Base-by-base conservation (phyloP, 2,329 filamentous ascomycete species). In the Colletotrichum spaethianum region DNA sequence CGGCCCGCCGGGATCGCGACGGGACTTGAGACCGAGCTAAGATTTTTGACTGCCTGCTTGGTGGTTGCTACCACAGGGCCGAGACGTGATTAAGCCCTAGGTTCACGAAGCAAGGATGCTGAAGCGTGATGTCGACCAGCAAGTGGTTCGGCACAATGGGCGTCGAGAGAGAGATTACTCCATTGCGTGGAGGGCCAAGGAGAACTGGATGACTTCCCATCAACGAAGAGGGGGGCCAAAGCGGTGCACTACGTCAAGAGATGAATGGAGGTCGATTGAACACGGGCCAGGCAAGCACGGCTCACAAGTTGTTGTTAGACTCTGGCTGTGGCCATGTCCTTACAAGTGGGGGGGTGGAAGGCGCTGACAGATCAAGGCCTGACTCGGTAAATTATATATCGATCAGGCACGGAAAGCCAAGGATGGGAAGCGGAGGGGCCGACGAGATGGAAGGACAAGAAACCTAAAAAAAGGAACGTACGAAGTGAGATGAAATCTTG, bases 401-500 rank as follows among this genome's bases (percentile, higher is more conserved):
- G n/a, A 26, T 23, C 3, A 33, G n/a, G 33, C 23, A 36, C 33
- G n/a, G 33, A 57, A 57, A n/a, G 14, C n/a, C n/a, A 18, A n/a
- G 14, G n/a, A 40, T 12, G n/a, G 55, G 33, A n/a, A 26, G 26
- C 18, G 6, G 14, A 9, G n/a, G n/a, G 55, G n/a, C 4, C 40
- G 55, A 28, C 1, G 55, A 40, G 36, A 26, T 57, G 55, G 55
- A 20, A 20, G 14, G 36, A 57, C 36, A 38, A 26, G 14, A 55
- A n/a, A 18, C 26, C 16, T 6, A n/a, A 14, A 38, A 57, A 40
- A 40, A 14, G 20, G 20, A 12, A 26, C 4, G 55, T 26, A 40
- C 36, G 33, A 57, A 57, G 55, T 57, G n/a, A 52, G 40, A 57
- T 57, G 55, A 57, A 40, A 57, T 57, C 33, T 40, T 57, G 36